phyloP scores from a whole-genome alignment of 306 rosid genomes.

The Medicago truncatula region MtrunA17r5.0-ANR NC_053047.1:9714501-9715000 shows the following conservation, averaged over 20 bases:
- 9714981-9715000: conserved; percentile 58
- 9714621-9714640: conserved; percentile 72
- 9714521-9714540: conserved; percentile 53
- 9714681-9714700: conserved; percentile 92
- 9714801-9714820: conserved; percentile 75
- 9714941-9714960: conserved; percentile 58
- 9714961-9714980: conserved; percentile 59
- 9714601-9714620: conserved; percentile 58
- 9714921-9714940: conserved; percentile 54
- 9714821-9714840: conserved; percentile 68
- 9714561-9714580: conserved; percentile 51
- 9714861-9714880: conserved; percentile 54
- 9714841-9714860: conserved; percentile 59
- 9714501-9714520: conserved; percentile 53
- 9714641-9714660: conserved; percentile 80
- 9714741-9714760: conserved; percentile 76
- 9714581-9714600: conserved; percentile 55
- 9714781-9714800: conserved; percentile 58
- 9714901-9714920: conserved; percentile 48
- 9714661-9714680: conserved; percentile 91
- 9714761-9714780: conserved; percentile 53
- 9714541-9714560: conserved; percentile 50
- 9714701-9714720: conserved; percentile 85
- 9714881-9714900: conserved; percentile 55
- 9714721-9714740: conserved; percentile 93